Conservation (phyloP, 495 filamentous ascomycete species). For the Daldinia vernicosa region DNA sequence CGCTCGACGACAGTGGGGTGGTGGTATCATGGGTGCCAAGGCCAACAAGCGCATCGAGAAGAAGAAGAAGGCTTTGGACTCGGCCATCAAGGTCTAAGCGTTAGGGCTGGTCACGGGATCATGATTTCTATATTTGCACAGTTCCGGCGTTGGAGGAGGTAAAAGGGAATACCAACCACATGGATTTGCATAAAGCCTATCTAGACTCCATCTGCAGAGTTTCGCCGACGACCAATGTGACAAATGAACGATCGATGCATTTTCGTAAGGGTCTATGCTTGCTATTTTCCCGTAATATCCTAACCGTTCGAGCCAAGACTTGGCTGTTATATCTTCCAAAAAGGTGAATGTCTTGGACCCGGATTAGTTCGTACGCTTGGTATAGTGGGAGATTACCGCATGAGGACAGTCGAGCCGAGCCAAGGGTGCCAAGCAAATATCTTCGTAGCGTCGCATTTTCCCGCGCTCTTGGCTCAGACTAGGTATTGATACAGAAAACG, state of each 20-base stretch:
- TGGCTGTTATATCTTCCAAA: constrained; percentile 19
- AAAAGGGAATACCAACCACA: constrained; percentile 50
- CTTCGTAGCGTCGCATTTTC: constrained; percentile 26
- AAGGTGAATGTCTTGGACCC: constrained; percentile 16
- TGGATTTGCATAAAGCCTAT: constrained; percentile 46
- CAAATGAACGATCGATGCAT: constrained; percentile 27
- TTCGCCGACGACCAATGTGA: constrained; percentile 46
- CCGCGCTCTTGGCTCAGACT: constrained; percentile 17
- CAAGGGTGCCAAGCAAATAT: constrained; percentile 30
- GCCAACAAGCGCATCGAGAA: constrained; percentile 91
- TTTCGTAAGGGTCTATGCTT: not conserved
- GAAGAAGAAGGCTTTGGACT: constrained; percentile 93
- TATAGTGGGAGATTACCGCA: constrained; percentile 25
- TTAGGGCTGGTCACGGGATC: constrained; percentile 35
- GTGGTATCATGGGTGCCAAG: constrained; percentile 99
- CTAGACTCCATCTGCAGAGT: constrained; percentile 34
- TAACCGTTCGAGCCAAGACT: constrained; percentile 26
- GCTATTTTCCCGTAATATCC: not conserved
- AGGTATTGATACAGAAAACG: constrained; percentile 32
- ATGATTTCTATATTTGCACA: constrained; percentile 44
- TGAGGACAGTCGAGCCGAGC: constrained; percentile 31
- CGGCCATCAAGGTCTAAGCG: constrained; percentile 91
- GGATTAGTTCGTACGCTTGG: constrained; percentile 9
- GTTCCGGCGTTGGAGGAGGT: constrained; percentile 49
- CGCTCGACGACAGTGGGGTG: constrained; percentile 93